Evolutionary conservation across 2,329 filamentous ascomycete genomes (phyloP), one percentile per base, ranked within the genome.

Genomic region (Exophiala viscosa): DNA sequence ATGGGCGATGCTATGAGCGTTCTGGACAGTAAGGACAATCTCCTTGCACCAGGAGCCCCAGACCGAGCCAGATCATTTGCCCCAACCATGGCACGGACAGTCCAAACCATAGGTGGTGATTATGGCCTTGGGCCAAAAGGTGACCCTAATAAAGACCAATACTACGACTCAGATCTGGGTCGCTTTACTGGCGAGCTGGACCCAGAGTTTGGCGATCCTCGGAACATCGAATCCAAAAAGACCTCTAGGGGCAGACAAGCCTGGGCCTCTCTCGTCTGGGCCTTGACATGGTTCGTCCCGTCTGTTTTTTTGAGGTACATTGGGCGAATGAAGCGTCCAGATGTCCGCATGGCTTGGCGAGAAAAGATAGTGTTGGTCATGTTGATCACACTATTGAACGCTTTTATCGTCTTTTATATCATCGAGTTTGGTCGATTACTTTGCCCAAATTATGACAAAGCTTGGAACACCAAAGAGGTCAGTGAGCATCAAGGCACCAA

Each of bases 291-390:
- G 68, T 97, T 88, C 87, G 93, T 96, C 60, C 93, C 93, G 0
- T 97, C 92, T 0, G 87, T 89, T 43, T 60, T 88, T 2, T 82
- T 99, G 13, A 81, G 81, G n/a, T 86, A 79, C 54, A 66, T 97
- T 52, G 93, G 93, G 31, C 88, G 92, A 17, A 99, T 99, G 93
- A 95, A 95, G 73, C 85, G 93, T 50, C 93, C 91, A 1, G 93
- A 99, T 72, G 90, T 99, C 7, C 88, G 93, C 20, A 88, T 96
- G 83, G 93, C 93, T 0, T 99, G 93, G 93, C 83, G 93, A 70
- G 93, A 99, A 66, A 99, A 99, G 72, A 46, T 99, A 9, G 86
- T 93, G 0, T 76, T 99, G 9, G 84, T 91, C 42, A 76, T 88
- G 53, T 64, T 96, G 47, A 97, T 99, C 62, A 67, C 88, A 28